Evolutionary conservation across 2,329 filamentous ascomycete genomes (phyloP), one percentile per base, ranked within the genome.

Genomic region (Arthroderma uncinatum): DNA sequence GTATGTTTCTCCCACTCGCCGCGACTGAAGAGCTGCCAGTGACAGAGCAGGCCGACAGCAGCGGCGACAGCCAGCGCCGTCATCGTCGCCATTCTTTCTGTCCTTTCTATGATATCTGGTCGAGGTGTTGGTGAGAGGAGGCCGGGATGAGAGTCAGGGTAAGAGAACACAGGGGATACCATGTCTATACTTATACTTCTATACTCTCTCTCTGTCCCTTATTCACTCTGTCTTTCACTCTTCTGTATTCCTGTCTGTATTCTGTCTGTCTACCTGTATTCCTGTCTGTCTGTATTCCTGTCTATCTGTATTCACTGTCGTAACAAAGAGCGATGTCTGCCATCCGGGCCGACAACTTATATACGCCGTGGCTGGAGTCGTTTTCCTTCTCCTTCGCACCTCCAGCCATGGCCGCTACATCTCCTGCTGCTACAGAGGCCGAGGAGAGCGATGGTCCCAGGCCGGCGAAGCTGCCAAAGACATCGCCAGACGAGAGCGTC

Each of bases 1-100:
- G 54, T 30, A 50, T 56, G 19, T 9, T 30, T 12, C 54, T 56
- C 54, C 54, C 54, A 56, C 54, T 56, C 54, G 34, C 54, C 54
- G 25, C 54, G 54, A 9, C 50, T 19, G 42, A 56, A 56, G 25
- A 56, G 30, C 16, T 34, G 54, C 39, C 42, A 37, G 42, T 56
- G 54, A 4, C 42, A 48, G 33, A 52, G 40, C 25, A 56, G 21
- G 42, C 54, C 54, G 16, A 37, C 53, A 28, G 36, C 53, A 21
- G 53, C 53, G 34, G 28, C 53, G 16, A 40, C 8, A 16, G 19
- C 36, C 16, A 21, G 34, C 53, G 23, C 23, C 19, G 21, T 40
- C 21, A 30, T 28, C 10, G 37, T 42, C 10, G 36, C 16, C 53
- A 55, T 8, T 52, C 47, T 52, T 8, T 52, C 47, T 34, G 9